These are phyloP conservation scores for Eleusine coracana DNA, from an alignment of 176 grass and related monocot species.

Conservation along the genomic window DNA sequence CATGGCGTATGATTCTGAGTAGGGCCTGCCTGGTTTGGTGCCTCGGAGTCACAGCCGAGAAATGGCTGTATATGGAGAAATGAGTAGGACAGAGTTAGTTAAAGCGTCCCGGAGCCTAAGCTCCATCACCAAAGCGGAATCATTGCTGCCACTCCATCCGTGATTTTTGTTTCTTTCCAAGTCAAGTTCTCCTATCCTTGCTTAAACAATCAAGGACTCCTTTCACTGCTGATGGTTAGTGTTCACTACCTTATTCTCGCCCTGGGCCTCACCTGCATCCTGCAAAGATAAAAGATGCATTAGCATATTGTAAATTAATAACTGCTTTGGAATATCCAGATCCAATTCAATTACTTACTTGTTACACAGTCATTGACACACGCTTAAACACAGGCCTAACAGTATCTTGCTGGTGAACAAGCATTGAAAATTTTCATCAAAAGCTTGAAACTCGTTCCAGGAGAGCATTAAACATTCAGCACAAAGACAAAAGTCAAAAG, in stretches of 20 bases:
- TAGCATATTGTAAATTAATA: background rate
- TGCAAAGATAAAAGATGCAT: constrained; percentile 5
- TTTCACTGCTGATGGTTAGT: constrained; percentile 16
- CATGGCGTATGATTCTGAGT: constrained; percentile 38
- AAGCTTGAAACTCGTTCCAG: background rate
- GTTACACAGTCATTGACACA: background rate
- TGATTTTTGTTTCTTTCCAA: constrained; percentile 49
- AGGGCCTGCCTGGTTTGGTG: constrained; percentile 49
- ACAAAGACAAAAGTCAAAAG: constrained; percentile 19
- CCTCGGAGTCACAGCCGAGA: constrained; percentile 45
- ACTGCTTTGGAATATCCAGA: constrained; percentile 22
- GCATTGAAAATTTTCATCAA: background rate
- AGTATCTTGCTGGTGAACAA: constrained; percentile 9
- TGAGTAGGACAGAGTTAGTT: constrained; percentile 46
- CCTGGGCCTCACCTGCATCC: constrained; percentile 43
- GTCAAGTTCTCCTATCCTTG: background rate
- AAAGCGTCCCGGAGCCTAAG: constrained; percentile 43
- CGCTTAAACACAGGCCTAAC: background rate
- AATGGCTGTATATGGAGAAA: constrained; percentile 35
- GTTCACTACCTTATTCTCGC: constrained; percentile 23
- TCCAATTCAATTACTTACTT: constrained; percentile 2
- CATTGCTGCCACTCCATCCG: constrained; percentile 42
- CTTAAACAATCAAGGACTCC: background rate
- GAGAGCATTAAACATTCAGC: background rate
- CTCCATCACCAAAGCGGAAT: constrained; percentile 41